A percentile compares a stretch with the other conserved stretches of the same genome.
These are phyloP conservation scores for Populus ilicifolia DNA, from an alignment of 345 rosid species.

Conservation along the genomic window DNA sequence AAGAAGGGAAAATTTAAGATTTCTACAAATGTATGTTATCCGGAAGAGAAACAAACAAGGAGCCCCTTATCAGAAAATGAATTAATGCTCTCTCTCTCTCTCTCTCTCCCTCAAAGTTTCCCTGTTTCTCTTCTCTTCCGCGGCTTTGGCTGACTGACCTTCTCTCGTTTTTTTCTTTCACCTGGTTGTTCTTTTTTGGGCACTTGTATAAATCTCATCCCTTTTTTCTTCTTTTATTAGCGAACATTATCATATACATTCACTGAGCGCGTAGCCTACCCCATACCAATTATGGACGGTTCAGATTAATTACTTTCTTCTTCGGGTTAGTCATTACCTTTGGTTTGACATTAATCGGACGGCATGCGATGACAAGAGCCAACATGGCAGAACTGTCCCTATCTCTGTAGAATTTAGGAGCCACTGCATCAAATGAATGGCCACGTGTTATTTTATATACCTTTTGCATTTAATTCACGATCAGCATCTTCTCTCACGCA, in stretches of 20 bases:
- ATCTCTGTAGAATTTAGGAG: constrained; percentile 30
- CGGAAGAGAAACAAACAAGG: background rate
- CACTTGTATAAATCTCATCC: constrained; percentile 10
- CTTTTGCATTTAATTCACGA: background rate
- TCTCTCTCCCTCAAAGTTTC: background rate
- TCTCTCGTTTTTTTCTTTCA: background rate
- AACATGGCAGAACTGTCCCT: constrained; percentile 48
- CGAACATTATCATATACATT: background rate
- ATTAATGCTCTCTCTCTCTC: background rate
- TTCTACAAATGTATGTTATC: background rate
- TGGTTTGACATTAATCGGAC: constrained; percentile 14
- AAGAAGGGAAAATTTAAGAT: background rate
- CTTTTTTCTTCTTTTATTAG: background rate
- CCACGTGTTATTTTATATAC: background rate
- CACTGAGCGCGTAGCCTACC: constrained; percentile 6
- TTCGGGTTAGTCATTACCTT: constrained; percentile 11
- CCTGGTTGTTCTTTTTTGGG: constrained; percentile 7
- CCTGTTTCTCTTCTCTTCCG: background rate
- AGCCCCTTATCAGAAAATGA: background rate
- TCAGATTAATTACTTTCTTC: constrained; percentile 19
- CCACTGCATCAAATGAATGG: background rate
- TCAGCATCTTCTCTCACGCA: background rate
- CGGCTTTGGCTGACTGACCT: background rate
- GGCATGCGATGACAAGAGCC: constrained; percentile 29
- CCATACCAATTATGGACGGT: constrained; percentile 28